Conservation (phyloP, 106 monocot genomes). For the Allium cepa region DNA sequence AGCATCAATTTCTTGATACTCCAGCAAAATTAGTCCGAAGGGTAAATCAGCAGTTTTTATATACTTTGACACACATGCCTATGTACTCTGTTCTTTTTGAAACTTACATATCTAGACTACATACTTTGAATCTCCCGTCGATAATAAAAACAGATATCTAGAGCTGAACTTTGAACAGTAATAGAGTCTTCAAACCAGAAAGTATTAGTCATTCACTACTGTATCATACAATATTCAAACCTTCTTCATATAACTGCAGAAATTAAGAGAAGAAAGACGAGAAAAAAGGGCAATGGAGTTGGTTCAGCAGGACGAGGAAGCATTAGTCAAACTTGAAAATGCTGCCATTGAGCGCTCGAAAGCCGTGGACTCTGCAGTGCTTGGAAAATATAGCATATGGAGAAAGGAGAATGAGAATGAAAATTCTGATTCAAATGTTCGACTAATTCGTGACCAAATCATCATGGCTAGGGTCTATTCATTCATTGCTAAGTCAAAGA, state of each 20-base stretch:
- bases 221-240: no score
- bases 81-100: no score
- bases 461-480: slow-evolving; percentile 74
- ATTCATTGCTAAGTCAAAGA: slow-evolving; percentile 56
- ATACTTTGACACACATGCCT: no score
- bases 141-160: neutral
- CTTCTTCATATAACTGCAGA: slow-evolving; percentile 14
- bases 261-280: slow-evolving; percentile 50
- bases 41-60: slow-evolving; percentile 21
- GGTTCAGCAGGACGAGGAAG: slow-evolving; percentile 53
- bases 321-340: slow-evolving; percentile 65
- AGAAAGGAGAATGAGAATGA: slow-evolving; percentile 67
- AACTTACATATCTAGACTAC: neutral
- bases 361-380: slow-evolving; percentile 62
- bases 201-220: no score
- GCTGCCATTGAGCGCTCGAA: slow-evolving; percentile 66
- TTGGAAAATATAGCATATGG: slow-evolving; percentile 77
- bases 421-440: slow-evolving; percentile 56
- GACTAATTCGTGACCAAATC: slow-evolving; percentile 63
- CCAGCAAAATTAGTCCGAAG: slow-evolving; percentile 55
- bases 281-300: slow-evolving; percentile 48
- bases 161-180: neutral
- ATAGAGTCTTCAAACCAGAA: no score
- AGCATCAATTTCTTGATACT: slow-evolving; percentile 31
- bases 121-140: neutral